phyloP scores from a whole-genome alignment of 441 rosid species.

The Corymbia calophylla region DNA sequence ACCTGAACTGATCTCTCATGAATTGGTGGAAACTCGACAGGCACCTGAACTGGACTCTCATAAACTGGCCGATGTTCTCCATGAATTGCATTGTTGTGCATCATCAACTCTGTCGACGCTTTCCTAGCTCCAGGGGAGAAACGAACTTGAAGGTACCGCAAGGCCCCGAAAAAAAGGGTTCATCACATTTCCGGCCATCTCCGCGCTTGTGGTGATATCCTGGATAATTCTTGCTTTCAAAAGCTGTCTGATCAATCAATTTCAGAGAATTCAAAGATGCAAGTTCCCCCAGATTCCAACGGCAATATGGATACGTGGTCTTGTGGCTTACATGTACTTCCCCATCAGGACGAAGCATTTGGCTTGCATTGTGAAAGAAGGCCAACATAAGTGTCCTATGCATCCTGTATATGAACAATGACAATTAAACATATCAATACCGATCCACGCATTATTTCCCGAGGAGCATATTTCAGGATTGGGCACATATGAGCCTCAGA shows the following conservation, averaged over 20 bases:
- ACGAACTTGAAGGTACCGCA: slow-evolving; percentile 45
- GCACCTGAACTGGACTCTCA: background rate
- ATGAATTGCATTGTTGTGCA: background rate
- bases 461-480: background rate
- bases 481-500: background rate
- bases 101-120: background rate
- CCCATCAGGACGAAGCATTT: slow-evolving; percentile 31
- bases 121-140: slow-evolving; percentile 10
- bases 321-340: slow-evolving; percentile 58
- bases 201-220: slow-evolving; percentile 57
- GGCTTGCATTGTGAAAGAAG: slow-evolving; percentile 37
- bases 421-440: background rate
- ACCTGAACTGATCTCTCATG: background rate
- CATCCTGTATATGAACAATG: slow-evolving; percentile 18
- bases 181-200: slow-evolving; percentile 34
- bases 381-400: slow-evolving; percentile 31
- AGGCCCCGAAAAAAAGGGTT: slow-evolving; percentile 30
- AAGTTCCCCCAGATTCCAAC: slow-evolving; percentile 49
- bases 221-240: slow-evolving; percentile 32
- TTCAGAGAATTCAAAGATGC: slow-evolving; percentile 25
- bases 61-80: background rate
- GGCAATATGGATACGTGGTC: slow-evolving; percentile 28
- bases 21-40: background rate
- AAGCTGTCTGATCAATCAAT: slow-evolving; percentile 13
- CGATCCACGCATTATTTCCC: background rate